Evolutionary conservation across 192 early-diverging fungal genomes (phyloP), one percentile per base, ranked within the genome.

Genomic region (Phycomyces blakesleeanus): DNA sequence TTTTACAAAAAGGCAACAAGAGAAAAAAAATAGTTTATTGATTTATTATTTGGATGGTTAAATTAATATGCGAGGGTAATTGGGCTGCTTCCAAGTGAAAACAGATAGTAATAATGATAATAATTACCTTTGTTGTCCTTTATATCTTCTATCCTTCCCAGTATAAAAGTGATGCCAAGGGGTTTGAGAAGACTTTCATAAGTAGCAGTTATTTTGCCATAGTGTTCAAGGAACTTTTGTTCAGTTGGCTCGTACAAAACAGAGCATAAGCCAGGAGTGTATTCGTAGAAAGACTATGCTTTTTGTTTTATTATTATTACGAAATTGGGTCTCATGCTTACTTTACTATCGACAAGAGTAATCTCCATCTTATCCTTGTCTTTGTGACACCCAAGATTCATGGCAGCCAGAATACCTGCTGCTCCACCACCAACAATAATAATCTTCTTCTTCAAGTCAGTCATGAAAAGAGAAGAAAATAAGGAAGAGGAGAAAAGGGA

Each of bases 381-480:
- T 16, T 9, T 26, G 14, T 29, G 0, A 29, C n/a, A 29, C 6
- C 37, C 18, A 0, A 64, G 25, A 29, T 55, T 54, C 38, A 41
- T 54, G 18, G 54, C 53, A 18, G 55, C 40, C 9, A 64, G 63
- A 18, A 56, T 16, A 29, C 63, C 63, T 16, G 63, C 63, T 4
- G 63, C 63, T 7, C 63, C 63, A 14, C 63, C 63, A 2, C 63
- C 63, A 41, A 64, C 25, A 21, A 64, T 56, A 15, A 63, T 51
- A 18, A 63, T 27, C n/a, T 37, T 20, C 47, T 21, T 50, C 47
- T 41, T 47, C 37, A n/a, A n/a, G n/a, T 41, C 8, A 41, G 40
- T 10, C 40, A 41, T 41, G 6, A 41, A 14, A 41, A 41, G 14
- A 41, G 40, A 6, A 41, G 40, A 10, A 41, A 41, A 41, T n/a